Evolutionary conservation across 129 eudicot genomes (phyloP).

Genomic region (Lactuca sativa): DNA sequence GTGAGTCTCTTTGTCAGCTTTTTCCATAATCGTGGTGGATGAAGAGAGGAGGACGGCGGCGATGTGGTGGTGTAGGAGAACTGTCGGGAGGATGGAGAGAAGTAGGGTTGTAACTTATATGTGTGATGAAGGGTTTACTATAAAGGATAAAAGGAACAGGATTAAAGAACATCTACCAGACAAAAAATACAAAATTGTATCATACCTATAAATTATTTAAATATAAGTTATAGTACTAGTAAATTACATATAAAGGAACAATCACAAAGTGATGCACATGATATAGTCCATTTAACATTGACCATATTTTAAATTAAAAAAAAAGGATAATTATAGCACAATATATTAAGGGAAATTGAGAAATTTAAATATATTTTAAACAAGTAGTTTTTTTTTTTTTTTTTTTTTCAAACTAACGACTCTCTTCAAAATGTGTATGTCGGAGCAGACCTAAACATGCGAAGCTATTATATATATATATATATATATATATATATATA

Average conservation of each 20-base stretch:
- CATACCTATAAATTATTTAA: too few species aligned
- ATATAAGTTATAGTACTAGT: too few species aligned
- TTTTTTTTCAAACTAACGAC: too few species aligned
- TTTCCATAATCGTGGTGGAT: constrained; percentile 46
- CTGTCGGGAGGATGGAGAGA: neutral
- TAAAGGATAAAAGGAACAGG: neutral
- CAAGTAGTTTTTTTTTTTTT: too few species aligned
- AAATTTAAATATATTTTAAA: too few species aligned
- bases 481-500: too few species aligned
- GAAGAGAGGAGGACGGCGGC: neutral
- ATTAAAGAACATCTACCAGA: neutral
- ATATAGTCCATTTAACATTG: neutral
- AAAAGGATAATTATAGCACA: too few species aligned
- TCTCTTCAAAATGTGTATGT: too few species aligned
- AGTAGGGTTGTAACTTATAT: neutral
- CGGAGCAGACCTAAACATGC: too few species aligned
- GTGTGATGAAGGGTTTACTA: neutral
- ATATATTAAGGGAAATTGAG: too few species aligned
- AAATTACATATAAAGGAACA: neutral
- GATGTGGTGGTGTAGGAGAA: constrained; percentile 4
- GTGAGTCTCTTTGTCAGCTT: constrained; percentile 48
- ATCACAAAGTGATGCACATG: neutral
- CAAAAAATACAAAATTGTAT: neutral
- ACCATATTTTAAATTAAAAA: neutral
- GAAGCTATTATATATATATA: too few species aligned